Evolutionary conservation across 441 rosid genomes (phyloP).

Genomic region (Hura crepitans): DNA sequence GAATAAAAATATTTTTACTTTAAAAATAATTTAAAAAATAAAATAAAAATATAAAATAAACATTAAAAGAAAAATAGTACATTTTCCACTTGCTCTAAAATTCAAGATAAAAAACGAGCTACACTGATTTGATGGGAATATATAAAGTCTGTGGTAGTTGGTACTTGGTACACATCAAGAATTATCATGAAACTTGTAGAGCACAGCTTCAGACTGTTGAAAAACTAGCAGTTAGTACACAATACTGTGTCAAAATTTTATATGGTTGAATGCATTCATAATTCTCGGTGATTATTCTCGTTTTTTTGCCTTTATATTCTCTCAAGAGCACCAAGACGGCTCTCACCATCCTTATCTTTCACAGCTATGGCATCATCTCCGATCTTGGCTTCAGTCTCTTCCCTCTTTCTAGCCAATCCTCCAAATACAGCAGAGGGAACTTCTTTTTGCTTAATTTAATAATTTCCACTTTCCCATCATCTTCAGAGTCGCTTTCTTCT

Average conservation of each 20-base stretch:
- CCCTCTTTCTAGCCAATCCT: slow-evolving; percentile 72
- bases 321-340: slow-evolving; percentile 75
- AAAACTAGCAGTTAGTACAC: background rate
- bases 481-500: slow-evolving; percentile 71
- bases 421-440: slow-evolving; percentile 85
- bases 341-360: slow-evolving; percentile 39
- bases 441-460: slow-evolving; percentile 45
- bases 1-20: too few relatives aligned
- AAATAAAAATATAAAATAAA: too few relatives aligned
- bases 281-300: slow-evolving; percentile 22
- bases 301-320: slow-evolving; percentile 67
- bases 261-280: background rate
- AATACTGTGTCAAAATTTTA: slow-evolving; percentile 2
- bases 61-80: too few relatives aligned
- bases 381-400: slow-evolving; percentile 31
- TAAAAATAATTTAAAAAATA: too few relatives aligned
- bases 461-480: slow-evolving; percentile 70
- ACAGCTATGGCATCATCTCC: slow-evolving; percentile 15
- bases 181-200: slow-evolving; percentile 3
- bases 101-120: too few relatives aligned
- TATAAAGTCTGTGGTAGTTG: too few relatives aligned
- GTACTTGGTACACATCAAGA: background rate
- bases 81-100: too few relatives aligned
- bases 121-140: too few relatives aligned
- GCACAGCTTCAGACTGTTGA: background rate